Evolutionary conservation across 352 stramenopile species (phyloP).

Genomic region (Phytophthora idaei): DNA sequence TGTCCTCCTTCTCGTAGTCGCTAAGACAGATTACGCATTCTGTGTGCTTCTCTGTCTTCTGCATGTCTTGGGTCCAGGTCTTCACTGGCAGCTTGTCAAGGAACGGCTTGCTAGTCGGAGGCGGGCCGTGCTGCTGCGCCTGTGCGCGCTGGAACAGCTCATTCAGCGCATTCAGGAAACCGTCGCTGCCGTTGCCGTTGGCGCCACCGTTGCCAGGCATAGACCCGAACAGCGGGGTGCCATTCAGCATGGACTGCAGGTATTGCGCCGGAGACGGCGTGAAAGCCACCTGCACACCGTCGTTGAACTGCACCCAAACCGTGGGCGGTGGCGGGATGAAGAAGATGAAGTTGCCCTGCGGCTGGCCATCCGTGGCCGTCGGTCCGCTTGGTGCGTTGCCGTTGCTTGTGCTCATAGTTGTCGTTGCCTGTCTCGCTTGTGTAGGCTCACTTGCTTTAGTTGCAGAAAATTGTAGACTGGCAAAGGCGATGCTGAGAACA

Average conservation of each 20-base stretch:
- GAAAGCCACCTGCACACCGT: conserved; percentile 57
- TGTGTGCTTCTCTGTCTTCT: conserved; percentile 53
- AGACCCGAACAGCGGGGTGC: conserved; percentile 29
- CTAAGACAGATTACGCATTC: conserved; percentile 81
- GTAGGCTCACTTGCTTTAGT: conserved; percentile 12
- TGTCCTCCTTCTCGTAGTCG: conserved; percentile 72
- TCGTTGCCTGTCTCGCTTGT: conserved; percentile 22
- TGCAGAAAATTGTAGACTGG: conserved; percentile 38
- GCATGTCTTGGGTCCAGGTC: conserved; percentile 50
- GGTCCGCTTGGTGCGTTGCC: conserved; percentile 25
- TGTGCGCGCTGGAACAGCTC: conserved; percentile 74
- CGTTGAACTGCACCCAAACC: conserved; percentile 61
- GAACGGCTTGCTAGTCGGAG: conserved; percentile 72
- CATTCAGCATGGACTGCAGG: conserved; percentile 45
- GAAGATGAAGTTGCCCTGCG: conserved; percentile 45
- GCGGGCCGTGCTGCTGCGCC: conserved; percentile 61
- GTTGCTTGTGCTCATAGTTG: conserved; percentile 34
- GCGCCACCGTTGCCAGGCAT: conserved; percentile 1
- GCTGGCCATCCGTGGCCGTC: conserved; percentile 21
- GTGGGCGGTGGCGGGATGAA: conserved; percentile 67
- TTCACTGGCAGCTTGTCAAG: conserved; percentile 71
- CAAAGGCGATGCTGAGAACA: background rate
- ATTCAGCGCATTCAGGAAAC: conserved; percentile 52
- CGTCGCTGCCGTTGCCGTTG: conserved; percentile 26
- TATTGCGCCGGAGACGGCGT: conserved; percentile 48